These are phyloP conservation scores for Draba incana DNA, from an alignment of 345 rosid genomes.

Conservation along the genomic window DNA sequence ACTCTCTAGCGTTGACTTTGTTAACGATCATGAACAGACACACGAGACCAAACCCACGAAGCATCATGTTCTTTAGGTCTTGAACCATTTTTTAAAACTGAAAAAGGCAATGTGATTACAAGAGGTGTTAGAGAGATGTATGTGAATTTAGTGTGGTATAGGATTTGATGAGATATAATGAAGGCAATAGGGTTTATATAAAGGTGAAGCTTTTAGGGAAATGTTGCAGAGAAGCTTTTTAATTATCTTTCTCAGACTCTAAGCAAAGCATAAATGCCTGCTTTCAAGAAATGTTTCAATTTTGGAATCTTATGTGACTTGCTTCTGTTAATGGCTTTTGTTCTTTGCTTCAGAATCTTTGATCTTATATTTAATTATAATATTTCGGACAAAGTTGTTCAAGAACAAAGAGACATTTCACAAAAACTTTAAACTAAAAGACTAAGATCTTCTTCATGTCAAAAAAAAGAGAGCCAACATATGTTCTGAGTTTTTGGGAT, in stretches of 20 bases:
- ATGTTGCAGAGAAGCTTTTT: slow-evolving; percentile 65
- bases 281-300: slow-evolving; percentile 33
- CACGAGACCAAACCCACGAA: slow-evolving; percentile 37
- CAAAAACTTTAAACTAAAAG: slow-evolving; percentile 16
- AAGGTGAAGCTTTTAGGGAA: slow-evolving; percentile 41
- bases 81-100: slow-evolving; percentile 30
- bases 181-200: slow-evolving; percentile 54
- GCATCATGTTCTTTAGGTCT: slow-evolving; percentile 33
- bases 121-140: slow-evolving; percentile 7
- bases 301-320: slow-evolving; percentile 43
- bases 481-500: slow-evolving; percentile 25
- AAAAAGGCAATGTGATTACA: neutral
- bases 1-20: slow-evolving; percentile 57
- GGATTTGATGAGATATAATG: slow-evolving; percentile 37
- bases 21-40: slow-evolving; percentile 47
- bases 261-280: slow-evolving; percentile 67
- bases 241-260: slow-evolving; percentile 45
- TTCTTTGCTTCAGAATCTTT: slow-evolving; percentile 37
- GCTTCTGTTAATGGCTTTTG: slow-evolving; percentile 36
- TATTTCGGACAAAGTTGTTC: neutral
- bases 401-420: slow-evolving; percentile 27
- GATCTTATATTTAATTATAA: neutral
- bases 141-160: slow-evolving; percentile 14
- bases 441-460: slow-evolving; percentile 36
- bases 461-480: slow-evolving; percentile 16